Conservation (phyloP, 2,329 filamentous ascomycete genomes). For the Elsinoe perseae region DNA sequence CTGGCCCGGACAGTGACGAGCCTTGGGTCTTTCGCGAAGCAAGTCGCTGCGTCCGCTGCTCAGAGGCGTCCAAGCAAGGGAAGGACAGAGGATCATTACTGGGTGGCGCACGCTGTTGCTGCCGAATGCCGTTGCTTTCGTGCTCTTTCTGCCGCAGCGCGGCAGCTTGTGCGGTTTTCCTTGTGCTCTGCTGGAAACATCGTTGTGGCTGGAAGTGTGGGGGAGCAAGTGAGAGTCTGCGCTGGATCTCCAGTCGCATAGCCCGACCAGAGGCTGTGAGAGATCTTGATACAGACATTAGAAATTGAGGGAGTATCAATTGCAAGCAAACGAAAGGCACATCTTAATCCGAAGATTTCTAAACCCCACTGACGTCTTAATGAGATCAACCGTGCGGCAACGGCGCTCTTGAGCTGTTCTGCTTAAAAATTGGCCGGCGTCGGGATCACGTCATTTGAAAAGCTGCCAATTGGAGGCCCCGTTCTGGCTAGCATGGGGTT, state of each 20-base stretch:
- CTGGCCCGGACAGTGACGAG: conserved; percentile 64
- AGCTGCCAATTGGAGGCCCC: background rate
- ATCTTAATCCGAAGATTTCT: background rate
- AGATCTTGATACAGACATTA: conserved; percentile 4
- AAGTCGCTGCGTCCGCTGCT: conserved; percentile 64
- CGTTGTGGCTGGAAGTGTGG: background rate
- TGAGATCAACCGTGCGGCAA: background rate
- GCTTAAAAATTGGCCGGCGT: conserved; percentile 11
- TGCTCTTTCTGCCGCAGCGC: conserved; percentile 20
- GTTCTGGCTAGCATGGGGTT: too few relatives aligned
- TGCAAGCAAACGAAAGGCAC: too few relatives aligned
- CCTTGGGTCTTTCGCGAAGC: conserved; percentile 42
- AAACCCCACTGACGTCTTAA: conserved; percentile 1
- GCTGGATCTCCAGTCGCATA: conserved; percentile 14
- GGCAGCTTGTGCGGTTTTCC: conserved; percentile 22
- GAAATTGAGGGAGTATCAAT: background rate
- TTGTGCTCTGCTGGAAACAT: conserved; percentile 10
- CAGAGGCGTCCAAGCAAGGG: conserved; percentile 79
- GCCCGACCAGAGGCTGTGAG: conserved; percentile 14
- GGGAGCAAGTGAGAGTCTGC: background rate
- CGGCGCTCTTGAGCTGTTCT: background rate
- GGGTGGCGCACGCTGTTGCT: conserved; percentile 28
- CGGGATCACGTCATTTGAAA: conserved; percentile 10
- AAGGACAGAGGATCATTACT: conserved; percentile 85
- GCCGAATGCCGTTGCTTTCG: conserved; percentile 20